Percentiles rank a stretch among this genome's conserved stretches.
phyloP scores from a whole-genome alignment of 305 asterid species.

The Euphrasia arctica region DNA sequence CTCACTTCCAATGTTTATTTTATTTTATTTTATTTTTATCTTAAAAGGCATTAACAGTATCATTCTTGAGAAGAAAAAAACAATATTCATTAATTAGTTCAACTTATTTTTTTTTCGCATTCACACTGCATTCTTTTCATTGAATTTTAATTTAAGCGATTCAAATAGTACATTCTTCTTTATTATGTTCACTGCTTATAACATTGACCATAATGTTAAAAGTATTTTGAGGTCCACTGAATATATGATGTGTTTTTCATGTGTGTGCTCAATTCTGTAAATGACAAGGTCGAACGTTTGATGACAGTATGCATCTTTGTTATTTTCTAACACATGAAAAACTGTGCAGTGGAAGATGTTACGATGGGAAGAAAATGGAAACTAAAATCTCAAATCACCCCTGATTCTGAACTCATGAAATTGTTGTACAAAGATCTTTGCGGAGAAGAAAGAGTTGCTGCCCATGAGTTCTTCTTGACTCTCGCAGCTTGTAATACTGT shows the following conservation, averaged over 20 bases:
- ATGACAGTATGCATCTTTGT: neutral
- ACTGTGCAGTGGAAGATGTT: conserved; percentile 46
- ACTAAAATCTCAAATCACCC: conserved; percentile 63
- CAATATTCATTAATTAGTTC: conserved; percentile 3
- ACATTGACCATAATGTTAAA: neutral
- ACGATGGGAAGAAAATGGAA: conserved; percentile 54
- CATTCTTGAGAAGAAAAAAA: conserved; percentile 9
- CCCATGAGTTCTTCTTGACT: conserved; percentile 83
- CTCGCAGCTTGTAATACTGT: conserved; percentile 96
- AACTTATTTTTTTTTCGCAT: conserved; percentile 12
- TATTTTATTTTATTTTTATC: neutral
- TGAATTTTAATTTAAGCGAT: conserved; percentile 1
- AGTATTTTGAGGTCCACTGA: conserved; percentile 8
- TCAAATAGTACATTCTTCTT: conserved; percentile 14
- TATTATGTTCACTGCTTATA: conserved; percentile 11
- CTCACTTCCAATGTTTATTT: neutral
- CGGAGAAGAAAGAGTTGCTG: conserved; percentile 72
- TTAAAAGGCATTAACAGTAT: conserved; percentile 5
- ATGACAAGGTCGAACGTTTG: conserved; percentile 4
- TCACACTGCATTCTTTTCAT: conserved; percentile 6
- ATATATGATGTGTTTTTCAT: neutral
- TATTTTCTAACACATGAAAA: conserved; percentile 9
- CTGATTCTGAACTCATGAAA: conserved; percentile 70
- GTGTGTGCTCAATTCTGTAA: conserved; percentile 5
- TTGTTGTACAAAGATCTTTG: conserved; percentile 59